Base-by-base conservation (phyloP, 441 rosid species). In the Melastoma candidum region DNA sequence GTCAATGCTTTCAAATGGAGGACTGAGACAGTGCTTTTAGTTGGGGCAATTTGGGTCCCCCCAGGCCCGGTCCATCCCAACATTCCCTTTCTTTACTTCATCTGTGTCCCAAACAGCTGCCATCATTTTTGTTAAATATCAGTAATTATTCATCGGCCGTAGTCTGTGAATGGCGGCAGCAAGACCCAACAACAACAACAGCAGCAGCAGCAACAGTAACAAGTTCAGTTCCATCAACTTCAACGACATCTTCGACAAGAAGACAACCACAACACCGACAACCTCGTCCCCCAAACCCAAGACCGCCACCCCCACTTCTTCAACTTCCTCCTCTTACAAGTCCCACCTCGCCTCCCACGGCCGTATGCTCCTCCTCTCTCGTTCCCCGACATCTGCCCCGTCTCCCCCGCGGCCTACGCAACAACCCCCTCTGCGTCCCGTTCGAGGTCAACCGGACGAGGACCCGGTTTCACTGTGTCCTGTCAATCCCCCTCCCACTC, bases 311-410 rank as follows among this genome's bases (percentile, higher is more conserved):
- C 11, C 65, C 5, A 25, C 68, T 11, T 59, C 58, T n/a, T 53
- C 74, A 56, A 74, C 82, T 1, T 57, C 61, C 11, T 74, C 58
- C 8, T n/a, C 79, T 11, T 70, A 70, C 44, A 66, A 48, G 51
- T 65, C 39, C 65, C 47, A 46, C 62, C 25, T 46, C 77, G 48
- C 81, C 71, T 17, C 22, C 22, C 78, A 77, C 62, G 90, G 97
- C 69, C 97, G 97, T 49, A 89, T 89, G 87, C 84, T 85, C 46
- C 83, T 89, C 64, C 75, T 89, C 69, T 78, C 81, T 67, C 85
- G 80, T 7, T 66, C 3, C 24, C 54, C 36, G 8, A 51, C 12
- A 32, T 69, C 17, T 49, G 63, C 1, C 57, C 77, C 49, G 43
- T 29, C n/a, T 43, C 54, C 43, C 7, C 39, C 47, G 0, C 51